Conservation (phyloP, 495 filamentous ascomycete genomes). For the Elaphomyces granulatus region DNA sequence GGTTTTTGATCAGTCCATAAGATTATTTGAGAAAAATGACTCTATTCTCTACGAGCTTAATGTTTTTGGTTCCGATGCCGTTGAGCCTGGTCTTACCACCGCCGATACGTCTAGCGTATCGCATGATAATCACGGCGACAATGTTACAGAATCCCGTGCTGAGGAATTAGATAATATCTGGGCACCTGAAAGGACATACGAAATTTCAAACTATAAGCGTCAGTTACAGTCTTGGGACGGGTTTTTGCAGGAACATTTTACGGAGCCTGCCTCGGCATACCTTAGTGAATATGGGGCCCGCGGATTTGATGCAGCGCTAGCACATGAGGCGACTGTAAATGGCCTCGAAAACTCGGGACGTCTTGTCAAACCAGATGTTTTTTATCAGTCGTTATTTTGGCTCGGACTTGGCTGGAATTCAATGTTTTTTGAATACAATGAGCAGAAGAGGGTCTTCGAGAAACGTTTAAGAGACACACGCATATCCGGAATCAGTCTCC, state of each 20-base stretch:
- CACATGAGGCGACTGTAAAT: conserved; percentile 10
- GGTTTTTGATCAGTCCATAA: conserved; percentile 13
- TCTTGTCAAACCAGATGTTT: conserved; percentile 28
- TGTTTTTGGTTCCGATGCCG: conserved; percentile 14
- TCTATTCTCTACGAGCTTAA: conserved; percentile 21
- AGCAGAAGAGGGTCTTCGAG: conserved; percentile 40
- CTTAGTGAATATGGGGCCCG: conserved; percentile 62
- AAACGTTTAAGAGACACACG: conserved; percentile 39
- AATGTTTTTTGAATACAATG: conserved; percentile 57
- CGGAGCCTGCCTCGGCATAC: conserved; percentile 42
- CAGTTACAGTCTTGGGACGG: conserved; percentile 60
- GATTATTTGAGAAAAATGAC: conserved; percentile 13
- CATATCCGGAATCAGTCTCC: conserved; percentile 53
- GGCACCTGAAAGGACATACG: conserved; percentile 21
- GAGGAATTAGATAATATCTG: conserved; percentile 39
- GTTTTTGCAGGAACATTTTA: conserved; percentile 34
- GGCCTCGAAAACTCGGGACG: conserved; percentile 6
- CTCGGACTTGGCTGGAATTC: conserved; percentile 74
- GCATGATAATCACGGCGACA: conserved; percentile 4
- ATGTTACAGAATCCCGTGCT: conserved; percentile 3
- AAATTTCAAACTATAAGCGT: conserved; percentile 8
- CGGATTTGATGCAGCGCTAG: conserved; percentile 56
- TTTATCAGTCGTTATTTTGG: conserved; percentile 48
- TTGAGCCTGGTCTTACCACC: conserved; percentile 6
- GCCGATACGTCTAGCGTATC: conserved; percentile 21